phyloP scores from a whole-genome alignment of 768 basidiomycete genomes.

The Pisolithus marmoratus region DNA sequence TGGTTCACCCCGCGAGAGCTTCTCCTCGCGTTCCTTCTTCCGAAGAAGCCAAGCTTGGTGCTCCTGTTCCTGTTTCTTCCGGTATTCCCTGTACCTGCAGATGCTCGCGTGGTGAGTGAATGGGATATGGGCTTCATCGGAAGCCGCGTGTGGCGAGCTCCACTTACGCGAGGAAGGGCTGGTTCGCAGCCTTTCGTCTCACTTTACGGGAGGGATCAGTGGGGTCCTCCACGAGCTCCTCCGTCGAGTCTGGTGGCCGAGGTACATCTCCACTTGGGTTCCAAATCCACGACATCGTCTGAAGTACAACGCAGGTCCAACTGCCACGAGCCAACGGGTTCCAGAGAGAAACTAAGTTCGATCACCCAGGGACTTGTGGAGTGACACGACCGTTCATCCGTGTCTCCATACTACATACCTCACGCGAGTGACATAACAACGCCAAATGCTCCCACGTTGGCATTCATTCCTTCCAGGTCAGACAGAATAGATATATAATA shows the following conservation, averaged over 20 bases:
- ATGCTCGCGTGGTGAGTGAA: neutral
- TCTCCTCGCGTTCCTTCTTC: slow-evolving; percentile 66
- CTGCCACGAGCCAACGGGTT: neutral
- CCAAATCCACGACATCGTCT: slow-evolving; percentile 61
- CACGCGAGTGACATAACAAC: too few relatives aligned
- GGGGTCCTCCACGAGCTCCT: slow-evolving; percentile 58
- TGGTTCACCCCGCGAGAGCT: slow-evolving; percentile 66
- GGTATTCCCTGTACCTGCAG: slow-evolving; percentile 62
- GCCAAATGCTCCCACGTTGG: neutral
- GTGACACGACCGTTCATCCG: neutral
- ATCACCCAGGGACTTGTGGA: neutral
- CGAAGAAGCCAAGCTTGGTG: slow-evolving; percentile 65
- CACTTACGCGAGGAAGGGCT: slow-evolving; percentile 76
- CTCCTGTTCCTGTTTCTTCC: slow-evolving; percentile 50
- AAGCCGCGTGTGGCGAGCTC: slow-evolving; percentile 4
- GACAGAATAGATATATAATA: slow-evolving; percentile 10
- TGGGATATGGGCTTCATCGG: neutral
- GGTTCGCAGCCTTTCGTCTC: slow-evolving; percentile 77
- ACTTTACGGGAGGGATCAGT: slow-evolving; percentile 63
- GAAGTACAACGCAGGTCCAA: neutral
- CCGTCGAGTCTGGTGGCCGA: slow-evolving; percentile 33
- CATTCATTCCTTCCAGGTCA: too few relatives aligned
- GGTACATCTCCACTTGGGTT: slow-evolving; percentile 37
- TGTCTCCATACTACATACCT: too few relatives aligned
- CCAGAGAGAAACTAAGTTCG: neutral